Conservation (phyloP, 108 stramenopile genomes). For the Cyclotella sp. region DNA sequence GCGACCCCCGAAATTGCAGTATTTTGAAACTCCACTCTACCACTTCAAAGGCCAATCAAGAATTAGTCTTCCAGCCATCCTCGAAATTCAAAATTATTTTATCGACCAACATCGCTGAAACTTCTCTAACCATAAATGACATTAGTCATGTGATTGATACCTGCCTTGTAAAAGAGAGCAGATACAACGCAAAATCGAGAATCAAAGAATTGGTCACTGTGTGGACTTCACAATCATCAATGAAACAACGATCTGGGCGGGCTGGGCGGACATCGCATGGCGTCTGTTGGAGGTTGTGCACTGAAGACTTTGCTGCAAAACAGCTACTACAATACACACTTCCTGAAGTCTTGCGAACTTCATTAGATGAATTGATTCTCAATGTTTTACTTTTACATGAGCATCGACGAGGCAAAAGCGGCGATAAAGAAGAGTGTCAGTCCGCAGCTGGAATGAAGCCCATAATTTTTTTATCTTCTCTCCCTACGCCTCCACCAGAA, state of each 20-base stretch:
- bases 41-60: conserved; percentile 69
- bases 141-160: conserved; percentile 77
- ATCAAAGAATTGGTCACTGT: conserved; percentile 73
- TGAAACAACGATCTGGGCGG: conserved; percentile 88
- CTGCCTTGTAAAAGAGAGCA: conserved; percentile 72
- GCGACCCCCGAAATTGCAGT: conserved; percentile 38
- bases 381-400: conserved; percentile 76
- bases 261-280: conserved; percentile 88
- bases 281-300: conserved; percentile 81
- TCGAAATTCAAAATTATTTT: conserved; percentile 76
- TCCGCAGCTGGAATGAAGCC: conserved; percentile 36
- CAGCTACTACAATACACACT: conserved; percentile 66
- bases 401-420: conserved; percentile 32
- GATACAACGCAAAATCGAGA: conserved; percentile 72
- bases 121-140: conserved; percentile 74
- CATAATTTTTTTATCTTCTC: conserved; percentile 67
- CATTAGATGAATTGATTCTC: conserved; percentile 85
- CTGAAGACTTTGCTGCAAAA: conserved; percentile 38
- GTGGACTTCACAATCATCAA: conserved; percentile 69
- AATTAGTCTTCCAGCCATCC: conserved; percentile 67
- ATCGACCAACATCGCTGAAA: conserved; percentile 91
- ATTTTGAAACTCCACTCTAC: conserved; percentile 80
- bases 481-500: conserved; percentile 83
- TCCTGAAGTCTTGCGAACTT: conserved; percentile 87
- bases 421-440: not conserved